A percentile compares a stretch with the other conserved stretches of the same genome.
phyloP scores from a whole-genome alignment of 345 rosid species.

The Eucalyptus sp. region DNA sequence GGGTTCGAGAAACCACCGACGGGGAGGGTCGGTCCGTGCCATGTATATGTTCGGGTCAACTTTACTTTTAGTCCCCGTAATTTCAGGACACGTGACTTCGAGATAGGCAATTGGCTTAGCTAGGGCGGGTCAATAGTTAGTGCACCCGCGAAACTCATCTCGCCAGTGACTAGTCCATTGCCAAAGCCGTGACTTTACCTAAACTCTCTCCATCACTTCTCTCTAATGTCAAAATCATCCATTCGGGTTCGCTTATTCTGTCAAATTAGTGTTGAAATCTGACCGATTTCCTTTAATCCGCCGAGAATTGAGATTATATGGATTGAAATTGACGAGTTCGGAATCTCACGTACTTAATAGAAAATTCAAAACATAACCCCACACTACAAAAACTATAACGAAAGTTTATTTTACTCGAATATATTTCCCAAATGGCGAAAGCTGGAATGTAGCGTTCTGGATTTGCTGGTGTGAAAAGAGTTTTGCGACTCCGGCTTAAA shows the following conservation, averaged over 20 bases:
- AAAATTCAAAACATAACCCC: background rate
- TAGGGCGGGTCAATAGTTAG: background rate
- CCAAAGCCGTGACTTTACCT: background rate
- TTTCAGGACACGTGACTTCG: background rate
- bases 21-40: background rate
- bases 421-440: background rate
- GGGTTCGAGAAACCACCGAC: background rate
- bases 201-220: background rate
- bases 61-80: background rate
- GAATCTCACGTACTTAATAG: background rate
- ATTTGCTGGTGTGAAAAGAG: background rate
- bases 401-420: background rate
- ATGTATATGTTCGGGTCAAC: background rate
- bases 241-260: background rate
- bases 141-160: background rate
- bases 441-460: background rate
- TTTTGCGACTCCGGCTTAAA: background rate
- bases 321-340: background rate
- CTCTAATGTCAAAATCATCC: background rate
- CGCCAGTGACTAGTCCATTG: background rate
- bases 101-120: background rate
- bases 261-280: background rate
- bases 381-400: background rate
- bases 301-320: background rate
- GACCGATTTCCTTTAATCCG: background rate